Base-by-base conservation (phyloP, 2,329 filamentous ascomycete species). In the Diaporthe vexans region DNA sequence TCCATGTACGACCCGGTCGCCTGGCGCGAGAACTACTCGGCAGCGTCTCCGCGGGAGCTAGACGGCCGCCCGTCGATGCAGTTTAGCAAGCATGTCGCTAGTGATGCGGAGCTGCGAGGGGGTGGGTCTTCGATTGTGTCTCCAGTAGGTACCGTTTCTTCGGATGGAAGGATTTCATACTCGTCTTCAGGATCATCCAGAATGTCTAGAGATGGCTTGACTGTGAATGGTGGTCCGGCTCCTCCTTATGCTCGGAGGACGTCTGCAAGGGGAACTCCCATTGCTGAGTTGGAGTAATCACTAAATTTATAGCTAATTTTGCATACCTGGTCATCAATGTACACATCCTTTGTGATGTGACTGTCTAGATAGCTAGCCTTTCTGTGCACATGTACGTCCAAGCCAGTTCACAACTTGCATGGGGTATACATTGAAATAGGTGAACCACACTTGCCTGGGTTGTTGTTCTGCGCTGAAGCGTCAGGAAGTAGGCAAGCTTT, bases 11-110 rank as follows among this genome's bases (percentile, higher is more conserved):
- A 73, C 29, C 61, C 71, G 1, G 61, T 19, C n/a, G 71, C 71
- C n/a, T 73, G 71, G 71, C 61, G 59, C 21, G 61, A 69, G 40
- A 37, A 35, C 46, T 69, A 69, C n/a, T 59, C 71, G 56, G 61
- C 71, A 17, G 37, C 71, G 3, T 73, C 52, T 1, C 71, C 71
- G 17, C 61, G 40, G 24, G 52, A 69, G n/a, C 24, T 73, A 11
- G 71, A 73, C n/a, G 61, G 61, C 40, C 48, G 26, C 10, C 40
- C 52, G 6, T 67, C 63, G 15, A 6, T 26, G 46, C 63, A 52
- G 46, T 52, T 35, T 37, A 46, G 33, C 9, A 52, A 48, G 33
- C 63, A 37, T 4, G 29, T 37, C 19, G 63, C 29, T 3, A 67
- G 63, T 9, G 63, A 67, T 3, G 29, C 46, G 5, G 46, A n/a